Percentiles rank a stretch among this genome's conserved stretches.
These are phyloP conservation scores for Septoria petroselini DNA, from an alignment of 2,329 filamentous ascomycete genomes.

Conservation along the genomic window DNA sequence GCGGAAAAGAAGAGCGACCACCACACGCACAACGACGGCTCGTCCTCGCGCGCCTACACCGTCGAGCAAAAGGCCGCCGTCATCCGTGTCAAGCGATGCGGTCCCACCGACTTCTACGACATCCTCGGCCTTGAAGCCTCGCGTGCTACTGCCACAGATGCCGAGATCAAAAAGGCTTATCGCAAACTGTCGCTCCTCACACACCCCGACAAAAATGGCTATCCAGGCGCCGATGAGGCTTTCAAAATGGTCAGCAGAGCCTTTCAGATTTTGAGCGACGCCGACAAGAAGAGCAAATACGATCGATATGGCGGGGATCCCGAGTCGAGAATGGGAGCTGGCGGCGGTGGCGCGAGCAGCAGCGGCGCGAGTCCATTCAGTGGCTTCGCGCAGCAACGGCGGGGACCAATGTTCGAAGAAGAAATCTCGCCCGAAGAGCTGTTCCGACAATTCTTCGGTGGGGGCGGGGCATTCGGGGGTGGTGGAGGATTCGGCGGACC, in stretches of 20 bases:
- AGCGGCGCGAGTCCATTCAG: constrained; percentile 63
- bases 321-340: constrained; percentile 71
- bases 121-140: constrained; percentile 73
- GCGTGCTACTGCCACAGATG: constrained; percentile 65
- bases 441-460: constrained; percentile 95
- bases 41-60: constrained; percentile 74
- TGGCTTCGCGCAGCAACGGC: constrained; percentile 53
- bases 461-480: constrained; percentile 50
- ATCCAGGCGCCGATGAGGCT: constrained; percentile 90
- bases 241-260: constrained; percentile 97
- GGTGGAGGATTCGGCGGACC: constrained; percentile 57
- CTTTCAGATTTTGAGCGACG: constrained; percentile 87
- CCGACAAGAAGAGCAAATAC: constrained; percentile 86
- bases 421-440: constrained; percentile 96
- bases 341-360: constrained; percentile 47
- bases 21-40: constrained; percentile 72
- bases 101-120: constrained; percentile 88
- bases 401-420: constrained; percentile 71
- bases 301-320: constrained; percentile 90
- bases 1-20: constrained; percentile 29
- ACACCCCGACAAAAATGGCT: constrained; percentile 98
- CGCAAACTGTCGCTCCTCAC: constrained; percentile 89
- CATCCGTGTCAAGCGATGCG: constrained; percentile 79
- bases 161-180: constrained; percentile 96
- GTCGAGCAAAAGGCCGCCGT: constrained; percentile 89